Evolutionary conservation across 768 basidiomycete species (phyloP), one percentile per base, ranked within the genome.

Genomic region (Rubroboletus satanas): DNA sequence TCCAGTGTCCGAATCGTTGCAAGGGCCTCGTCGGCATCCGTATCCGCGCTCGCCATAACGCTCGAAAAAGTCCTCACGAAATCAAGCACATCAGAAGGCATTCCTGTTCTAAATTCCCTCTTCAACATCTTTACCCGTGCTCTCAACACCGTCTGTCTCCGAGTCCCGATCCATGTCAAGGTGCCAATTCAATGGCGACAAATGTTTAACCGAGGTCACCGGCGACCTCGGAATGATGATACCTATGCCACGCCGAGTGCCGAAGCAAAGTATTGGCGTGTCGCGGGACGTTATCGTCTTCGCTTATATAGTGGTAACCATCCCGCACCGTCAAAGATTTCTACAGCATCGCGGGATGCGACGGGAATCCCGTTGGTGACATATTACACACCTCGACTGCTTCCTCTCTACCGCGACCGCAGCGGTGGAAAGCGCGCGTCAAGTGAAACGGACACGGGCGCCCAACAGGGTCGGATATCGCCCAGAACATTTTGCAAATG

Each of bases 401-500:
- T 77, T 10, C 77, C 77, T 1, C 49, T 35, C 29, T 77, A 78
- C 56, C 72, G 77, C 9, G 62, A 64, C 17, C 48, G 26, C n/a
- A 26, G 32, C 7, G 10, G 46, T 9, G 9, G 53, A 18, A 54
- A 41, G 35, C 52, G 42, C n/a, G 14, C 32, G 33, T 46, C 44
- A 11, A 48, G 45, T n/a, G 46, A 45, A 4, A 11, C 9, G 11
- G 60, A 64, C 21, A 48, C 54, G 18, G 66, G 67, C 17, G 58
- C 54, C 5, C 58, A 23, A 15, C 70, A 66, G 38, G 65, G 68
- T 41, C 52, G 63, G 26, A 55, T 78, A 33, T 67, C 76, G 2
- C 62, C 72, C 10, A 68, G 56, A 41, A 64, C 62, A 10, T 74
- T 75, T 55, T 77, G 73, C 53, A 79, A 79, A 58, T 79, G 77